Evolutionary conservation across 2,329 filamentous ascomycete species (phyloP).

Genomic region (Aspergillus proliferans): DNA sequence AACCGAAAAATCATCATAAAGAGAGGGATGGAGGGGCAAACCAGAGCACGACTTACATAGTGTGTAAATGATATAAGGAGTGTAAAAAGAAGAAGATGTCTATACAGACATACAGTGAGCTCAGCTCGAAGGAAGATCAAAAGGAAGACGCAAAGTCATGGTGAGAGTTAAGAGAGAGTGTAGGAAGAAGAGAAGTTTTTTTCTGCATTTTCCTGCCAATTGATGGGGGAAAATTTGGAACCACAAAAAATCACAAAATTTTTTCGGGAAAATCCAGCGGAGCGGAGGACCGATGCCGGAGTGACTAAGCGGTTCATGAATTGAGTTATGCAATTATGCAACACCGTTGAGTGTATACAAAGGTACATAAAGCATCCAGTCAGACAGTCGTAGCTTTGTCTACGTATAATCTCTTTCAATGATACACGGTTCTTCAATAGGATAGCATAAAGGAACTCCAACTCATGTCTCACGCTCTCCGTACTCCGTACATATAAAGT

Average conservation of each 20-base stretch:
- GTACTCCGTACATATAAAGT: too few relatives aligned
- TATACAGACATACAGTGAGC: constrained; percentile 2
- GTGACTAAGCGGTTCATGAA: not conserved
- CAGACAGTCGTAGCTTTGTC: too few relatives aligned
- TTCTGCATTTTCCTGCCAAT: constrained; percentile 6
- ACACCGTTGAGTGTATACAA: not conserved
- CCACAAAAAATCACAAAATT: constrained; percentile 3
- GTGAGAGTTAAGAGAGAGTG: constrained; percentile 17
- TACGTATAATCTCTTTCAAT: too few relatives aligned
- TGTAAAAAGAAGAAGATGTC: constrained; percentile 7
- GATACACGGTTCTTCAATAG: too few relatives aligned
- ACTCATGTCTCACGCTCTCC: too few relatives aligned
- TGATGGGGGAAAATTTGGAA: constrained; percentile 9
- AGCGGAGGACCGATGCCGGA: not conserved
- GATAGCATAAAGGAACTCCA: too few relatives aligned
- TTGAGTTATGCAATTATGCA: not conserved
- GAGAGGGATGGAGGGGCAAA: constrained; percentile 3
- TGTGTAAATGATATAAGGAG: not conserved
- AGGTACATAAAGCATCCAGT: not conserved
- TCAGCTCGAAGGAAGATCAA: not conserved
- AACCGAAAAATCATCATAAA: constrained; percentile 37
- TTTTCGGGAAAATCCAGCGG: not conserved
- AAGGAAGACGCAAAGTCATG: constrained; percentile 16
- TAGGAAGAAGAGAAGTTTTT: constrained; percentile 11
- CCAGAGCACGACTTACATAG: not conserved